Conservation (phyloP, 2,329 filamentous ascomycete genomes). For the Bipolaris cookei region DNA sequence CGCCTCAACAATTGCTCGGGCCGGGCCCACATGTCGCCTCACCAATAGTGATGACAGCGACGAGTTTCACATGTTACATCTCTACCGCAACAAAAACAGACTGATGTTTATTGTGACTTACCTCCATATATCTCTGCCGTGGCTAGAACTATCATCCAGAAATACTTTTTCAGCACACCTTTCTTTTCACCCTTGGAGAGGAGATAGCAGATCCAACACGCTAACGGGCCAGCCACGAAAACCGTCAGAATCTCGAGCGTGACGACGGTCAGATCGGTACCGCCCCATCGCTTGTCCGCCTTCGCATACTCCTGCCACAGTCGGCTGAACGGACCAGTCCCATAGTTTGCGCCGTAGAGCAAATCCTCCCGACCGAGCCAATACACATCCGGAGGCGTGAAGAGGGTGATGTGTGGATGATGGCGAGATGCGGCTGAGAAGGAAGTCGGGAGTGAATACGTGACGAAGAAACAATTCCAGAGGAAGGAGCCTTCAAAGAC, state of each 20-base stretch:
- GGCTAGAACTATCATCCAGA: slow-evolving; percentile 64
- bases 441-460: slow-evolving; percentile 53
- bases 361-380: slow-evolving; percentile 62
- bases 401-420: slow-evolving; percentile 44
- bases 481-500: slow-evolving; percentile 89
- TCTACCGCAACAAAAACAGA: background rate
- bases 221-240: slow-evolving; percentile 63
- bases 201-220: slow-evolving; percentile 63
- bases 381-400: slow-evolving; percentile 56
- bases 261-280: slow-evolving; percentile 64
- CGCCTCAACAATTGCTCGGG: slow-evolving; percentile 25
- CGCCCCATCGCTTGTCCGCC: slow-evolving; percentile 67
- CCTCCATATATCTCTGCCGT: slow-evolving; percentile 69
- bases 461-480: slow-evolving; percentile 90
- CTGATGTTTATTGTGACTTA: slow-evolving; percentile 34
- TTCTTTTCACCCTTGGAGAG: slow-evolving; percentile 51
- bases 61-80: slow-evolving; percentile 12
- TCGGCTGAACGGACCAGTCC: slow-evolving; percentile 58
- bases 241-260: slow-evolving; percentile 68
- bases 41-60: slow-evolving; percentile 15
- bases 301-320: slow-evolving; percentile 72
- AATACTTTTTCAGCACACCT: slow-evolving; percentile 52
- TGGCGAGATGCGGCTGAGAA: slow-evolving; percentile 38
- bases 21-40: slow-evolving; percentile 31
- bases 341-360: slow-evolving; percentile 66